Evolutionary conservation across 345 rosid genomes (phyloP), one percentile per base, ranked within the genome.

Genomic region (Pugionium cornutum): DNA sequence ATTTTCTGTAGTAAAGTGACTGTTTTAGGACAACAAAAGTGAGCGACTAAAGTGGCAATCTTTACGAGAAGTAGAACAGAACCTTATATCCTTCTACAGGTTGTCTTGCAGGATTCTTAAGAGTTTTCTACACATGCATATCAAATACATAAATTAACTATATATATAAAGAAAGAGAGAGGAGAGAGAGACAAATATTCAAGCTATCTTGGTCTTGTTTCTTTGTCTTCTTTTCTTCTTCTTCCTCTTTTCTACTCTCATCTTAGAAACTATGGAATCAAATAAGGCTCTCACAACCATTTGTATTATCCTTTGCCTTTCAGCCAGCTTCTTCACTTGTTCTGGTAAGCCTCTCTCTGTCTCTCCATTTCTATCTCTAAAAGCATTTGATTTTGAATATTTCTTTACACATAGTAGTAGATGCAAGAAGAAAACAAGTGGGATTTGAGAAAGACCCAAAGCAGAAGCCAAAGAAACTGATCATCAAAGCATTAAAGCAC

Each of bases 31-130:
- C 65, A 67, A 36, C 58, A 78, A 79, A 56, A 80, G 79, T 76
- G 78, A 69, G 73, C 68, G 58, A 62, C 70, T 66, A 64, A 67
- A 76, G 87, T 67, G 76, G 74, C 78, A 66, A 79, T 79, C 89
- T 84, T 84, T 80, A 64, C 75, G 57, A 35, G 58, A 75, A 68
- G 40, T 25, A 40, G 35, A 64, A 27, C 45, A 27, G 77, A 66
- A 76, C 50, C 75, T 60, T 63, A 25, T 46, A 49, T 55, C 33
- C 78, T 72, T 69, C 72, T 68, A 74, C 47, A 64, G 67, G 66
- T 61, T 75, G 39, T 27, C 70, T 69, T 62, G 66, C 48, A 47
- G 36, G 59, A 68, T 75, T 68, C 74, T 58, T 68, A 35, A 35
- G 50, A 33, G 56, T 36, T 40, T 42, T 34, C 3, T 57, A 67